Evolutionary conservation across 192 early-diverging fungal species (phyloP).

Genomic region (Backusella sp.): DNA sequence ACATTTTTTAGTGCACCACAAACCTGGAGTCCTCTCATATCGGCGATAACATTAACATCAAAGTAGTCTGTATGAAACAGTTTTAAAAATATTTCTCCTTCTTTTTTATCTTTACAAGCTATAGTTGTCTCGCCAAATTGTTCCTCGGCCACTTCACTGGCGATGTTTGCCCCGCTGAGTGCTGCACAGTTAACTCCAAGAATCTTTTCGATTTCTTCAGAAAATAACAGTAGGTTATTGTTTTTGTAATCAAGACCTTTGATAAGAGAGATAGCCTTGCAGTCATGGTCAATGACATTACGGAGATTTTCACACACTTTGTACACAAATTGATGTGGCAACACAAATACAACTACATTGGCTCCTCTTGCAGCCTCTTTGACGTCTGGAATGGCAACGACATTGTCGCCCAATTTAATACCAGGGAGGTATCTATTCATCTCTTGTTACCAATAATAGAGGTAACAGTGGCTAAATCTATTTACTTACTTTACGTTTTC

Average conservation of each 20-base stretch:
- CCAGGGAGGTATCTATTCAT: conserved; percentile 72
- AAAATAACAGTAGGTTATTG: conserved; percentile 10
- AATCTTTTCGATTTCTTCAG: conserved; percentile 20
- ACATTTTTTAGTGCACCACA: conserved; percentile 98
- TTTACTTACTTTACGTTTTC: conserved; percentile 73
- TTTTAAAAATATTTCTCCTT: conserved; percentile 68
- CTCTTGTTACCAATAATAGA: no score
- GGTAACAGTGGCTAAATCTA: neutral
- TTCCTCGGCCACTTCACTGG: conserved; percentile 88
- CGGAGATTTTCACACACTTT: conserved; percentile 73
- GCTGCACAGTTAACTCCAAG: conserved; percentile 12
- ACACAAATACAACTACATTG: conserved; percentile 90
- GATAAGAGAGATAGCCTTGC: conserved; percentile 89
- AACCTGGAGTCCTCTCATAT: conserved; percentile 90
- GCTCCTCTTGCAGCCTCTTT: conserved; percentile 71
- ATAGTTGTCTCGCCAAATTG: conserved; percentile 95
- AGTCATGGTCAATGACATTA: conserved; percentile 60
- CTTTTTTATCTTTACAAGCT: conserved; percentile 64
- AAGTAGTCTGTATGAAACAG: conserved; percentile 89
- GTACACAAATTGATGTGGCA: conserved; percentile 91
- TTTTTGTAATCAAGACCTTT: conserved; percentile 45
- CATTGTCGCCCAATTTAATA: conserved; percentile 76
- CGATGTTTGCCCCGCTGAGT: conserved; percentile 65
- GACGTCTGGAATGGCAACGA: conserved; percentile 81
- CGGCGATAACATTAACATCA: conserved; percentile 75